phyloP scores from a whole-genome alignment of 768 basidiomycete species.

The Pisolithus microcarpus region DNA sequence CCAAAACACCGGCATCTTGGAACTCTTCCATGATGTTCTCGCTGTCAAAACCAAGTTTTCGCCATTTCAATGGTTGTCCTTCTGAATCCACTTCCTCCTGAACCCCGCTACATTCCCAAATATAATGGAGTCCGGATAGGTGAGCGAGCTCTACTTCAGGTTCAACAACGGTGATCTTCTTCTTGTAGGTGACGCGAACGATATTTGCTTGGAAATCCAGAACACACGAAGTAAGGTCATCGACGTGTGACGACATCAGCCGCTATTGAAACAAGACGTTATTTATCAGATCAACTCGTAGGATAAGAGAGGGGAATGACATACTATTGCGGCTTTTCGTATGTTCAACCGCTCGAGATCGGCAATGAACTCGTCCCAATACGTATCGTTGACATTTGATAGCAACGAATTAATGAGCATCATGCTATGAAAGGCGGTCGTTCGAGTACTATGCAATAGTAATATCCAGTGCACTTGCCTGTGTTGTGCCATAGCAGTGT shows the following conservation, averaged over 20 bases:
- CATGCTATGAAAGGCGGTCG: slow-evolving; percentile 46
- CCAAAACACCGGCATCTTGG: slow-evolving; percentile 68
- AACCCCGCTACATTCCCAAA: slow-evolving; percentile 62
- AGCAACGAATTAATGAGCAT: slow-evolving; percentile 85
- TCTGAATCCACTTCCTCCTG: slow-evolving; percentile 44
- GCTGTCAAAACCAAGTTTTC: slow-evolving; percentile 66
- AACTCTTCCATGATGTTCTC: slow-evolving; percentile 76
- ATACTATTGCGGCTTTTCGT: slow-evolving; percentile 73
- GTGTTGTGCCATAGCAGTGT: slow-evolving; percentile 78
- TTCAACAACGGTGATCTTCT: slow-evolving; percentile 74
- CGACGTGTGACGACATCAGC: slow-evolving; percentile 77
- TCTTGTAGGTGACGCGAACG: slow-evolving; percentile 68
- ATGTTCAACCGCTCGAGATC: slow-evolving; percentile 73
- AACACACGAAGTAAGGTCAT: slow-evolving; percentile 77
- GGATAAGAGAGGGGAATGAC: slow-evolving; percentile 22
- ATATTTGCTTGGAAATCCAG: slow-evolving; percentile 87
- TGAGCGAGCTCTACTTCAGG: slow-evolving; percentile 56
- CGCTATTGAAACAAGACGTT: slow-evolving; percentile 37
- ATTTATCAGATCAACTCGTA: slow-evolving; percentile 5
- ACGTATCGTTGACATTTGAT: slow-evolving; percentile 65
- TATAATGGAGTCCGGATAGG: slow-evolving; percentile 47
- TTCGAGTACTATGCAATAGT: not conserved
- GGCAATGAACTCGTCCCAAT: slow-evolving; percentile 73
- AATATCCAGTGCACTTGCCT: slow-evolving; percentile 40
- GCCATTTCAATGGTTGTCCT: slow-evolving; percentile 58